Percentiles rank a stretch among this genome's conserved stretches.
Evolutionary conservation across 2,329 filamentous ascomycete genomes (phyloP).

Genomic region (Ophiostoma piceae): DNA sequence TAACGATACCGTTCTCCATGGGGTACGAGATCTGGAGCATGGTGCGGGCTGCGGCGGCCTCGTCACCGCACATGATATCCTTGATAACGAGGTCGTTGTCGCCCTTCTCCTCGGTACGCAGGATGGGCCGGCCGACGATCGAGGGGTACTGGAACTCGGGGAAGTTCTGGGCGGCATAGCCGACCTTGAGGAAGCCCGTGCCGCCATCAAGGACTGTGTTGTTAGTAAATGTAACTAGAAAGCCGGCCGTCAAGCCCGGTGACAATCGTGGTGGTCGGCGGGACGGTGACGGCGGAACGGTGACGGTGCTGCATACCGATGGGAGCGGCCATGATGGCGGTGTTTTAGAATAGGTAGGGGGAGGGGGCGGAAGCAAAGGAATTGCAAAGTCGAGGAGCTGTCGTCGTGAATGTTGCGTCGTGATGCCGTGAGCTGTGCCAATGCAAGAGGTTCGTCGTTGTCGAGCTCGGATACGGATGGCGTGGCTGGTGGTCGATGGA

Average conservation of each 20-base stretch:
- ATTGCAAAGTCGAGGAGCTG: neutral
- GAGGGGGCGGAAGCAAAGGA: neutral
- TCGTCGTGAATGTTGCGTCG: neutral
- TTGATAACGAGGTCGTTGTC: slow-evolving; percentile 65
- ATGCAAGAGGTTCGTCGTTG: slow-evolving; percentile 9
- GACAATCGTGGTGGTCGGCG: neutral
- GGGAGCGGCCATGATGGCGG: slow-evolving; percentile 44
- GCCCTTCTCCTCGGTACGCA: slow-evolving; percentile 84
- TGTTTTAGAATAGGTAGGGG: neutral
- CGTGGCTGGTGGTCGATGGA: neutral
- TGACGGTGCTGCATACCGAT: slow-evolving; percentile 43
- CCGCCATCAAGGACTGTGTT: slow-evolving; percentile 94
- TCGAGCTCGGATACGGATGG: slow-evolving; percentile 16
- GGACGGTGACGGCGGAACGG: neutral
- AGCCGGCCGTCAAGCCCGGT: neutral
- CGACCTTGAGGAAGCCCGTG: slow-evolving; percentile 99
- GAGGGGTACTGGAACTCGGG: slow-evolving; percentile 98
- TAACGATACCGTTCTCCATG: slow-evolving; percentile 99
- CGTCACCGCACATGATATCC: slow-evolving; percentile 99
- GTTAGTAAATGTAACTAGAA: neutral
- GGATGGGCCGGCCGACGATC: slow-evolving; percentile 94
- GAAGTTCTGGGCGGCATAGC: slow-evolving; percentile 98
- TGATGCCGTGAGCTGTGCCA: neutral
- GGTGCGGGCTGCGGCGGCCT: slow-evolving; percentile 88
- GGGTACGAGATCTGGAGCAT: slow-evolving; percentile 99